These are phyloP conservation scores for Zymoseptoria pseudotritici DNA, from an alignment of 2,329 filamentous ascomycete genomes.

Conservation along the genomic window DNA sequence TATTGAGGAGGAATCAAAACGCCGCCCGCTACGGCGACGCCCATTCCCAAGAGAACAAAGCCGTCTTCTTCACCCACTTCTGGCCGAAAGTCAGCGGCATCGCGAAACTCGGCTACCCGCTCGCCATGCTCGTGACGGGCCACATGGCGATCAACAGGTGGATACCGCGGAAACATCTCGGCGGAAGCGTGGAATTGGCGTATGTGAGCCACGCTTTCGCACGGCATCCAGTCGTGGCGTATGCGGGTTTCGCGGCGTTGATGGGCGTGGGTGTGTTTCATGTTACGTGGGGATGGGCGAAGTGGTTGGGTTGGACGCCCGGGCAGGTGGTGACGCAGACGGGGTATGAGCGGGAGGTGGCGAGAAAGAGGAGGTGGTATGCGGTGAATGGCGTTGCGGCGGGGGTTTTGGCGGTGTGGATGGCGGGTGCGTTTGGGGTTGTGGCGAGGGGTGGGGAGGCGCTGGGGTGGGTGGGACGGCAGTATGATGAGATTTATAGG, in stretches of 20 bases:
- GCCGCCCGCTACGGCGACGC: conserved; percentile 68
- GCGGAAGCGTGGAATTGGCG: conserved; percentile 73
- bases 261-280: conserved; percentile 64
- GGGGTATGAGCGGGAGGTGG: conserved; percentile 43
- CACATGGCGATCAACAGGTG: conserved; percentile 72
- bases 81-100: conserved; percentile 70
- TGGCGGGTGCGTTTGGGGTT: conserved; percentile 70
- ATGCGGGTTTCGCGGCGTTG: conserved; percentile 60
- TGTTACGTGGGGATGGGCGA: conserved; percentile 77
- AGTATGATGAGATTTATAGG: conserved; percentile 69
- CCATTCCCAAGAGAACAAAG: conserved; percentile 39
- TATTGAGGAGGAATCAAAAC: conserved; percentile 65
- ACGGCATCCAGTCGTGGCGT: conserved; percentile 59
- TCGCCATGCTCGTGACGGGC: conserved; percentile 57
- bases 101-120: conserved; percentile 63
- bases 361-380: conserved; percentile 61
- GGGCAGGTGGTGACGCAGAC: conserved; percentile 42
- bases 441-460: conserved; percentile 64
- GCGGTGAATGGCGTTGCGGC: conserved; percentile 59
- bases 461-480: conserved; percentile 69
- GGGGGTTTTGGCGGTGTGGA: conserved; percentile 61
- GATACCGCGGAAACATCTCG: conserved; percentile 63
- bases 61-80: conserved; percentile 27
- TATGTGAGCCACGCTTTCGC: conserved; percentile 84
- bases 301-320: conserved; percentile 64